These are phyloP conservation scores for Persicaria tinctoria DNA, from an alignment of 148 eudicot genomes.

Conservation along the genomic window DNA sequence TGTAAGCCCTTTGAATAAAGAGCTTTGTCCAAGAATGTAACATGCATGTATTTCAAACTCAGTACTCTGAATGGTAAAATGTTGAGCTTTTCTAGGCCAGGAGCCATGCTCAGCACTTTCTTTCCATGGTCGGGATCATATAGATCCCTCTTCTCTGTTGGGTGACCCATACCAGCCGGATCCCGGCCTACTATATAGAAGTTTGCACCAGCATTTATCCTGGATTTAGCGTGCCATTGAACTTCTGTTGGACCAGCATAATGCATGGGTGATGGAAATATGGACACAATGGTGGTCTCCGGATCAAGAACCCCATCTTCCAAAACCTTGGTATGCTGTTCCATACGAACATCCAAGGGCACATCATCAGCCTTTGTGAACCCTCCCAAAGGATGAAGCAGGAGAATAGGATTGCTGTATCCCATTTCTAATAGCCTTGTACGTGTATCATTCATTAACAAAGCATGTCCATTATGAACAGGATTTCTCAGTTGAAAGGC, in stretches of 20 bases:
- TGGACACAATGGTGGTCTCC: slow-evolving; percentile 73
- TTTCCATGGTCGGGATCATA: slow-evolving; percentile 95
- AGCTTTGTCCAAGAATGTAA: no score
- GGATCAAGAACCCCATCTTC: slow-evolving; percentile 90
- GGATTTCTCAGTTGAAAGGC: slow-evolving; percentile 83
- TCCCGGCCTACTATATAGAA: slow-evolving; percentile 88
- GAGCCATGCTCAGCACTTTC: slow-evolving; percentile 84
- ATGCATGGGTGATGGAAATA: slow-evolving; percentile 90
- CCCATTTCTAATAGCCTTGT: slow-evolving; percentile 62
- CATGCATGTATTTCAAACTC: background rate
- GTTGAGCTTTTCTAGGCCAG: slow-evolving; percentile 78
- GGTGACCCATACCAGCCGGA: slow-evolving; percentile 92
- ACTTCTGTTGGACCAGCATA: slow-evolving; percentile 94
- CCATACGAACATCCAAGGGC: slow-evolving; percentile 79
- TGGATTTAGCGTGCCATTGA: slow-evolving; percentile 91
- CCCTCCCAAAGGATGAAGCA: slow-evolving; percentile 86
- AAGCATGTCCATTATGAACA: slow-evolving; percentile 79
- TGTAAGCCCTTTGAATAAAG: no score
- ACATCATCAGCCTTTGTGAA: slow-evolving; percentile 83
- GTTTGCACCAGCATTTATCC: slow-evolving; percentile 90
- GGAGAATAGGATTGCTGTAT: slow-evolving; percentile 61
- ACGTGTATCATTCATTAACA: slow-evolving; percentile 81
- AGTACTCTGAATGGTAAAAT: slow-evolving; percentile 73
- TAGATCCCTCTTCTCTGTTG: slow-evolving; percentile 69
- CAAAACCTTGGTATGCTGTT: slow-evolving; percentile 77